Evolutionary conservation across 257 asterid species (phyloP), one percentile per base, ranked within the genome.

Genomic region (Plantago major): DNA sequence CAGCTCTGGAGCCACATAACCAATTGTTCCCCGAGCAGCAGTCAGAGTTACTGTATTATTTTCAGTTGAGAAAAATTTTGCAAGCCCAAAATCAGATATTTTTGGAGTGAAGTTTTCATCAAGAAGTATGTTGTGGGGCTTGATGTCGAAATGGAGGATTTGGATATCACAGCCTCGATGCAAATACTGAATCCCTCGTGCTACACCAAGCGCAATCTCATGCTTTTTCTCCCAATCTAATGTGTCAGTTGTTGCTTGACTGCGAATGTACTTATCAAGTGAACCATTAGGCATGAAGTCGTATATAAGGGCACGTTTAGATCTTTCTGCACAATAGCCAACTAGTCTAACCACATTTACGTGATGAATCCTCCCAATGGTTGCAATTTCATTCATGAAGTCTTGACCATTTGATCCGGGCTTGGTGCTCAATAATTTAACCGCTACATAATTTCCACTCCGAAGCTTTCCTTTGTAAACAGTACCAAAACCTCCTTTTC

Each of bases 251-350:
- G 18, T 12, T 47, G 1, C 52, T 47, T 47, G n/a, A 10, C 52
- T 47, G 17, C 11, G 19, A 13, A 10, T 47, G 17, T 47, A 47
- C 52, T 47, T 47, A 11, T 47, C 52, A 13, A 47, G 52, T 2
- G 52, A 47, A 47, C 19, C 52, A 47, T 47, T 47, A 47, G 52
- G 52, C 52, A 47, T 47, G 52, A 47, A 47, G n/a, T 47, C 52
- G 17, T 47, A 47, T 47, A 47, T 15, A 11, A 47, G n/a, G 52
- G 52, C 52, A 47, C 52, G 17, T 16, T 47, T 47, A 10, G 52
- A 47, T 14, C 52, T 47, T 47, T 47, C 52, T 12, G 52, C 52
- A 2, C 18, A 47, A 16, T 47, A 12, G 12, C 52, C 52, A 47
- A 47, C 52, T 7, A 47, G 52, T 47, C 17, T 47, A 47, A 47